A percentile compares a stretch with the other conserved stretches of the same genome.
Conservation (phyloP, 2,329 filamentous ascomycete genomes). For the Chrysoporthe cubensis region DNA sequence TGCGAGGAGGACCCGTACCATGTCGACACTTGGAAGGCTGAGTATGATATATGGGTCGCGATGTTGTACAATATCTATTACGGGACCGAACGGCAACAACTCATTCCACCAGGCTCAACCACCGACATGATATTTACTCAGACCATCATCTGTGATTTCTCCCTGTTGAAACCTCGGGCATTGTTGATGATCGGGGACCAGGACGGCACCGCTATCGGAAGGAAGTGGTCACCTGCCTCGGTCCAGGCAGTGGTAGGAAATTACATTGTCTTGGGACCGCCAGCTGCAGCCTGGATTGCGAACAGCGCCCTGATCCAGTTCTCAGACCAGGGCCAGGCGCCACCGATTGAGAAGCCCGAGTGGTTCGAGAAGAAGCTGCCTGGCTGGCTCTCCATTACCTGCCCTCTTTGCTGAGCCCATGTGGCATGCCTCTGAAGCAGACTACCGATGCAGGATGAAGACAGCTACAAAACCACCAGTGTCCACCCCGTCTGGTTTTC, state of each 20-base stretch:
- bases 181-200: conserved; percentile 55
- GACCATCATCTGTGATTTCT: conserved; percentile 55
- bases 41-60: conserved; percentile 58
- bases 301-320: conserved; percentile 52
- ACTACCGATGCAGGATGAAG: background rate
- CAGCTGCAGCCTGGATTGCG: conserved; percentile 48
- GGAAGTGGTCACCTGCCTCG: conserved; percentile 51
- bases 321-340: conserved; percentile 53
- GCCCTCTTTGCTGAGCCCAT: background rate
- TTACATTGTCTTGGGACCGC: conserved; percentile 53
- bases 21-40: conserved; percentile 49
- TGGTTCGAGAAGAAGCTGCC: conserved; percentile 51
- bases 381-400: conserved; percentile 44
- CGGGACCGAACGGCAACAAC: conserved; percentile 46
- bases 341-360: conserved; percentile 55
- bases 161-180: conserved; percentile 48
- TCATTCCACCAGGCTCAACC: conserved; percentile 54
- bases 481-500: no score
- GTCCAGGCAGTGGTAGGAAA: conserved; percentile 51
- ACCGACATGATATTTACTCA: conserved; percentile 61
- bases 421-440: background rate
- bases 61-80: conserved; percentile 59
- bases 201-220: conserved; percentile 60
- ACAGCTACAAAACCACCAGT: background rate
- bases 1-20: conserved; percentile 56